Evolutionary conservation across 768 basidiomycete species (phyloP).

Genomic region (Suillus weaverae): DNA sequence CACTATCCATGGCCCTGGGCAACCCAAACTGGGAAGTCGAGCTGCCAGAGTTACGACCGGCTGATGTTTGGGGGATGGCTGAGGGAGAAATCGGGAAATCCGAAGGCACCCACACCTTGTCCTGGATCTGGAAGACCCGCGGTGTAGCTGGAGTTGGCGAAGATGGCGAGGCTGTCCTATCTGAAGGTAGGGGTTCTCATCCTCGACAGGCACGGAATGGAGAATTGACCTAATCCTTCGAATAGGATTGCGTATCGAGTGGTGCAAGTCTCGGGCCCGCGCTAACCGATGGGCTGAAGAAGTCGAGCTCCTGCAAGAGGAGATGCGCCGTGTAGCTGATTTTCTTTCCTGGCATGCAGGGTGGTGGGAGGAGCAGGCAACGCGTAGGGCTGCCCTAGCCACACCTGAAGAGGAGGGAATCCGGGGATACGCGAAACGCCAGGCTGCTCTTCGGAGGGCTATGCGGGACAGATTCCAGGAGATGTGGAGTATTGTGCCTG

Average conservation of each 20-base stretch:
- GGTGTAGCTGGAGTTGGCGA: not conserved
- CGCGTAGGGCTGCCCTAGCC: too few relatives aligned
- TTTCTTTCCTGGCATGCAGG: slow-evolving; percentile 1
- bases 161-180: not conserved
- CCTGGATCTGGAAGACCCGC: not conserved
- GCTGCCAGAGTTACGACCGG: not conserved
- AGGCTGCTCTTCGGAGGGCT: too few relatives aligned
- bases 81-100: not conserved
- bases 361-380: not conserved
- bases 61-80: not conserved
- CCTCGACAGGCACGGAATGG: not conserved
- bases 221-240: not conserved
- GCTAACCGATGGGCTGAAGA: slow-evolving; percentile 8
- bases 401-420: too few relatives aligned
- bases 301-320: slow-evolving; percentile 4
- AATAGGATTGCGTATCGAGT: slow-evolving; percentile 3
- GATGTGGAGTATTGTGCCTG: too few relatives aligned
- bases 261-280: slow-evolving; percentile 9
- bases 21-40: not conserved
- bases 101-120: not conserved
- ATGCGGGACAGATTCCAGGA: too few relatives aligned
- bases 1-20: not conserved
- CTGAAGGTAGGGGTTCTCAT: not conserved
- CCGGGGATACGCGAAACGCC: too few relatives aligned
- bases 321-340: not conserved